Evolutionary conservation across 129 eudicot genomes (phyloP), one percentile per base, ranked within the genome.

Genomic region (Rutidosis leptorrhynchoides): DNA sequence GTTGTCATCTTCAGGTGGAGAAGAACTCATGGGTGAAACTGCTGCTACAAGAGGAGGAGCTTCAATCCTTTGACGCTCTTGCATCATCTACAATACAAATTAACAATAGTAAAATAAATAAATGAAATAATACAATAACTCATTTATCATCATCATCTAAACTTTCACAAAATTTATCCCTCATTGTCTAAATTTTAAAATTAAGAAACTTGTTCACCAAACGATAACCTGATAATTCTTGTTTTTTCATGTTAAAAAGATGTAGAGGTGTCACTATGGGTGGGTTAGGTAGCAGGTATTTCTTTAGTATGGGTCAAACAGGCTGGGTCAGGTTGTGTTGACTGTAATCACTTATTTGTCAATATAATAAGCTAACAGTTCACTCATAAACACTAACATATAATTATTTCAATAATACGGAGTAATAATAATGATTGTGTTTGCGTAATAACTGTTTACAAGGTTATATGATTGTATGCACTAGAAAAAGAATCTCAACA

Each of bases 21-120:
- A 80, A 22, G 83, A 74, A 57, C 81, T 84, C 81, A 72, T 73
- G 45, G 56, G n/a, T 33, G 70, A 83, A 74, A 73, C 88, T 26
- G 74, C 53, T 53, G 72, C 74, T 76, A 81, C 83, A 70, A 69
- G 24, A 33, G 95, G 87, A 82, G 81, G 65, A 65, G 88, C 85
- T 71, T 92, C 95, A 22, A 73, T 76, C 25, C 79, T 74, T 74
- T 92, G 90, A 58, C 98, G 90, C 69, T 83, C 95, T n/a, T 80
- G 85, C 62, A 78, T 60, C 91, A 88, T 92, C 98, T 92, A 77
- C n/a, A 43, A 37, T 63, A 1, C 4, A 67, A 57, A 12, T 29
- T 2, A 40, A 7, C 12, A 12, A 40, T 12, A 40, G 12, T 40
- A 40, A 2, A 35, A 9, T 12, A 40, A 37, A 37, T 37, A 37